These are phyloP conservation scores for Dryadomyces quercus-mongolicae DNA, from an alignment of 2,329 filamentous ascomycete species.

Conservation along the genomic window DNA sequence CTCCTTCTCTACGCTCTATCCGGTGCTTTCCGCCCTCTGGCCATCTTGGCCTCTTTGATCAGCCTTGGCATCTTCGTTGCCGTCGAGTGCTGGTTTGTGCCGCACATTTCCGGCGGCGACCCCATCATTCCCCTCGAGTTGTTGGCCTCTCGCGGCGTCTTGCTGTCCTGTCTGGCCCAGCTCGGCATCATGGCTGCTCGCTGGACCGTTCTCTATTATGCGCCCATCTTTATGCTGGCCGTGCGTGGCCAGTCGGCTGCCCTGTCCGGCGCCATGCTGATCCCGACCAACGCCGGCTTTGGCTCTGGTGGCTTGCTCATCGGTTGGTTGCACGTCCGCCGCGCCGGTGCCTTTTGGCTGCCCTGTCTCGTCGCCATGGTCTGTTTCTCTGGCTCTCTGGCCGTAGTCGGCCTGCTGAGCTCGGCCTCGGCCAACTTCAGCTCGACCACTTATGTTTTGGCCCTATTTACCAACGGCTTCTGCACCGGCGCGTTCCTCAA, in stretches of 20 bases:
- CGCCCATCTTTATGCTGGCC: constrained; percentile 67
- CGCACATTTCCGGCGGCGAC: constrained; percentile 36
- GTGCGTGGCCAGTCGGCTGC: constrained; percentile 59
- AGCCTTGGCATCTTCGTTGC: constrained; percentile 41
- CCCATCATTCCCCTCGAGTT: constrained; percentile 66
- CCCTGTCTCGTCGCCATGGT: constrained; percentile 47
- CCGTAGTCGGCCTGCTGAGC: constrained; percentile 37
- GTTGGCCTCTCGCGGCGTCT: constrained; percentile 55
- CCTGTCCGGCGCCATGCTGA: constrained; percentile 59
- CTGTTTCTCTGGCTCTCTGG: constrained; percentile 40
- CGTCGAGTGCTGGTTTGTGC: constrained; percentile 39
- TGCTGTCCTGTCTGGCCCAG: constrained; percentile 63
- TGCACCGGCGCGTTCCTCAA: constrained; percentile 63
- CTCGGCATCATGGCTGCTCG: constrained; percentile 70
- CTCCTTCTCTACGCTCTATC: constrained; percentile 61
- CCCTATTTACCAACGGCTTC: constrained; percentile 60
- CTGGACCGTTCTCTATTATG: constrained; percentile 72
- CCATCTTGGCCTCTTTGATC: constrained; percentile 46
- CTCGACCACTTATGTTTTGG: constrained; percentile 40
- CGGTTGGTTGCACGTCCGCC: constrained; percentile 64
- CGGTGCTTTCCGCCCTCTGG: constrained; percentile 43
- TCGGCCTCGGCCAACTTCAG: constrained; percentile 43
- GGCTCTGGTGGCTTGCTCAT: constrained; percentile 60
- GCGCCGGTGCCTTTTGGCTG: constrained; percentile 60
- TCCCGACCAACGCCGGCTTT: constrained; percentile 75